Evolutionary conservation across 2,329 filamentous ascomycete species (phyloP).

Genomic region (Epichloe bromicola): DNA sequence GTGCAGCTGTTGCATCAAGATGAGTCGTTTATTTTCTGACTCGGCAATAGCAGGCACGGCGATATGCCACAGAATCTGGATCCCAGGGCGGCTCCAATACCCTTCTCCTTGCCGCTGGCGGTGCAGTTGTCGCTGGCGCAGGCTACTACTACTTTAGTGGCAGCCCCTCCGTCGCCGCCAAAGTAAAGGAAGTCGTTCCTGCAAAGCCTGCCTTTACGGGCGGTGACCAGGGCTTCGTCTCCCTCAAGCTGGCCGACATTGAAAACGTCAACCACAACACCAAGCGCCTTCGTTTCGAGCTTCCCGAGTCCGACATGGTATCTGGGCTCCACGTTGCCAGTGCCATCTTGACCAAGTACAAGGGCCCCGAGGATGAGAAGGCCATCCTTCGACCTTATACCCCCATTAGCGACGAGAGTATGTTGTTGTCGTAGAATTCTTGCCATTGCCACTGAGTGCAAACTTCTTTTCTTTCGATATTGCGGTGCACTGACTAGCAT

Average conservation of each 20-base stretch:
- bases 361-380: constrained; percentile 73
- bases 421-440: constrained; percentile 10
- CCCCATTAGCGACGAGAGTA: constrained; percentile 74
- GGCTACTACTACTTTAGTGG: constrained; percentile 43
- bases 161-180: constrained; percentile 40
- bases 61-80: constrained; percentile 55
- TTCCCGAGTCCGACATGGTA: constrained; percentile 72
- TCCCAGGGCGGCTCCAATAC: constrained; percentile 44
- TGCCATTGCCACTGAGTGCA: too few species aligned
- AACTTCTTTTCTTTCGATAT: background rate
- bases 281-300: constrained; percentile 79
- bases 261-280: constrained; percentile 87
- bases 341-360: constrained; percentile 85
- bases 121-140: constrained; percentile 42
- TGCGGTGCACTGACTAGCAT: background rate
- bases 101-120: constrained; percentile 47
- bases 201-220: constrained; percentile 53
- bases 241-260: constrained; percentile 64
- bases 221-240: constrained; percentile 80
- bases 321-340: constrained; percentile 74
- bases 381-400: constrained; percentile 86
- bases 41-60: constrained; percentile 29
- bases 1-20: background rate
- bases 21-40: background rate
- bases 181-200: constrained; percentile 28